Percentiles rank a stretch among this genome's conserved stretches.
phyloP scores from a whole-genome alignment of 2,329 filamentous ascomycete genomes.

The Sclerotiophoma versabilis region DNA sequence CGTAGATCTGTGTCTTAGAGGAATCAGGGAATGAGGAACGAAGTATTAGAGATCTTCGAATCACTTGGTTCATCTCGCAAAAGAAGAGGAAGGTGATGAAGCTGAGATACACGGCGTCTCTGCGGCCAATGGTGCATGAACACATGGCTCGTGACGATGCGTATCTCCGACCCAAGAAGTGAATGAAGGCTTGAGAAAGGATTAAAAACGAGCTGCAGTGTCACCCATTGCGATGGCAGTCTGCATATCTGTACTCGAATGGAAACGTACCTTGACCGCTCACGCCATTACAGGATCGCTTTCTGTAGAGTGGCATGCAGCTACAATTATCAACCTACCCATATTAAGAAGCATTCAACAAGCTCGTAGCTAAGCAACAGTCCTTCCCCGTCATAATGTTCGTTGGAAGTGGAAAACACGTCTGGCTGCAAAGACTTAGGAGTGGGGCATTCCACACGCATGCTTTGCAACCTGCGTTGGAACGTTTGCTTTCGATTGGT shows the following conservation, averaged over 20 bases:
- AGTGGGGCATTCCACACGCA: not conserved
- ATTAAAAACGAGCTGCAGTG: not conserved
- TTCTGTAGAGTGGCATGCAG: slow-evolving; percentile 1
- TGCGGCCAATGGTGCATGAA: slow-evolving; percentile 1
- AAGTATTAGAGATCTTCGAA: not conserved
- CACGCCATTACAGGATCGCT: not conserved
- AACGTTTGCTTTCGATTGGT: not conserved
- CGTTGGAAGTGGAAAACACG: not conserved
- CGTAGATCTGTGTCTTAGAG: not conserved
- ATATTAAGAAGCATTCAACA: too few species aligned
- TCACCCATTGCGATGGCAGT: not conserved
- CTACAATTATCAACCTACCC: too few species aligned
- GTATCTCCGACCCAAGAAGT: not conserved
- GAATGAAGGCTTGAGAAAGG: too few species aligned
- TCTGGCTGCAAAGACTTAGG: slow-evolving; percentile 1
- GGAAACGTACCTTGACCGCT: not conserved
- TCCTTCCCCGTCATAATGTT: not conserved
- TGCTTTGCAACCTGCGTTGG: too few species aligned
- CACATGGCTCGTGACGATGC: slow-evolving; percentile 1
- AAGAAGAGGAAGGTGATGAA: slow-evolving; percentile 2
- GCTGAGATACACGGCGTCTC: slow-evolving; percentile 2
- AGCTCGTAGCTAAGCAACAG: not conserved
- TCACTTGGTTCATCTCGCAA: not conserved
- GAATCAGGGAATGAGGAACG: not conserved
- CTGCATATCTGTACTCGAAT: not conserved